Evolutionary conservation across 768 basidiomycete species (phyloP).

Genomic region (Gloeophyllum trabeum): DNA sequence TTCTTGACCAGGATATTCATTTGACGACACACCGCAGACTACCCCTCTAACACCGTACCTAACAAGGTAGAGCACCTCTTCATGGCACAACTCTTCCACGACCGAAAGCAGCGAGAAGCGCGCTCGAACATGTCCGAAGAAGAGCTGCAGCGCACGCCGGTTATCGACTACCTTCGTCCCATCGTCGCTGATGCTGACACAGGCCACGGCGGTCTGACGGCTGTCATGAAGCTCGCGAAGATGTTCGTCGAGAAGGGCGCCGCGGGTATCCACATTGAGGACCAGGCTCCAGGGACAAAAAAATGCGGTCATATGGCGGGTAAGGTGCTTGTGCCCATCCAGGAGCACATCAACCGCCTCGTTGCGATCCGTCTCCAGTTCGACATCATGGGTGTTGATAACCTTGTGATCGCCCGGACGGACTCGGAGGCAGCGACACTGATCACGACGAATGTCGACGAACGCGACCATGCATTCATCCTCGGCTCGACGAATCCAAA

Average conservation of each 20-base stretch:
- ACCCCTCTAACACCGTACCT: constrained; percentile 97
- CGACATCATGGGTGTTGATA: constrained; percentile 97
- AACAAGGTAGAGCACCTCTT: constrained; percentile 98
- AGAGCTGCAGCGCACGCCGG: constrained; percentile 59
- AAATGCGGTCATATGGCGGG: constrained; percentile 94
- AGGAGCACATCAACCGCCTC: constrained; percentile 96
- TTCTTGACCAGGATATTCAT: neutral
- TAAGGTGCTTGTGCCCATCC: constrained; percentile 94
- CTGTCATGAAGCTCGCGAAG: constrained; percentile 97
- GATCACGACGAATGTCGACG: constrained; percentile 93
- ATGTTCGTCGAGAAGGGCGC: constrained; percentile 99
- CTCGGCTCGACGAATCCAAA: constrained; percentile 78
- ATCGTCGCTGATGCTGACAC: constrained; percentile 97
- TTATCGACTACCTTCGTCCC: constrained; percentile 86
- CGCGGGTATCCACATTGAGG: constrained; percentile 95
- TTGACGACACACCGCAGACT: constrained; percentile 52
- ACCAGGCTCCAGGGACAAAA: constrained; percentile 96
- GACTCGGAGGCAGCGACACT: constrained; percentile 97
- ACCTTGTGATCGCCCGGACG: constrained; percentile 86
- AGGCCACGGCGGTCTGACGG: constrained; percentile 95
- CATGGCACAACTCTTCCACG: constrained; percentile 97
- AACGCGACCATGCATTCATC: constrained; percentile 96
- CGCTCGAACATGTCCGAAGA: constrained; percentile 61
- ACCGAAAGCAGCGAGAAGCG: constrained; percentile 87
- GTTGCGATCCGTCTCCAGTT: constrained; percentile 95